Conservation (phyloP, 371 early-diverging fungal species). For the Mucor piriformis region DNA sequence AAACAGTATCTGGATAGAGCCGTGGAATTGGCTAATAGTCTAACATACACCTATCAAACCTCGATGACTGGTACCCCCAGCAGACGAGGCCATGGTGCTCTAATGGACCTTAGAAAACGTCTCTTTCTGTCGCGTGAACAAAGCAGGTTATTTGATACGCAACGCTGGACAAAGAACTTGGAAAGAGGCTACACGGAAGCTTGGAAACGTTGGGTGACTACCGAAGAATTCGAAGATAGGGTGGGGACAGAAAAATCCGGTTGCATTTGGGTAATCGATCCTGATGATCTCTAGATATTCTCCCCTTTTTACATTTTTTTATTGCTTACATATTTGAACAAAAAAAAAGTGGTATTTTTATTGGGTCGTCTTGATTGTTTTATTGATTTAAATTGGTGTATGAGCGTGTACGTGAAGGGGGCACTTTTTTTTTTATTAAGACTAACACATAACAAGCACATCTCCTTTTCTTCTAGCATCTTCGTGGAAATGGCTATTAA, state of each 20-base stretch:
- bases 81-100: slow-evolving; percentile 62
- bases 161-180: slow-evolving; percentile 85
- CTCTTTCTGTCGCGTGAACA: slow-evolving; percentile 78
- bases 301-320: slow-evolving; percentile 1
- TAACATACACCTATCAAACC: slow-evolving; percentile 55
- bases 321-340: neutral
- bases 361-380: neutral
- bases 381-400: neutral
- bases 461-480: slow-evolving; percentile 82
- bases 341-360: slow-evolving; percentile 4
- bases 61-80: slow-evolving; percentile 23
- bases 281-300: slow-evolving; percentile 29
- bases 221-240: slow-evolving; percentile 59
- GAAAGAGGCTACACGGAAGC: slow-evolving; percentile 77
- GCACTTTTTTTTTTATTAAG: neutral
- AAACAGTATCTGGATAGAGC: slow-evolving; percentile 81
- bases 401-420: neutral
- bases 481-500: slow-evolving; percentile 87
- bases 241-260: slow-evolving; percentile 21
- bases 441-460: slow-evolving; percentile 69
- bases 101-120: slow-evolving; percentile 71
- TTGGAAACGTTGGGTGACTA: slow-evolving; percentile 79
- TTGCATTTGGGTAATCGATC: slow-evolving; percentile 52
- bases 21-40: slow-evolving; percentile 64
- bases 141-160: slow-evolving; percentile 85